phyloP scores from a whole-genome alignment of 2,329 filamentous ascomycete genomes.

The Colletotrichum melonis region DNA sequence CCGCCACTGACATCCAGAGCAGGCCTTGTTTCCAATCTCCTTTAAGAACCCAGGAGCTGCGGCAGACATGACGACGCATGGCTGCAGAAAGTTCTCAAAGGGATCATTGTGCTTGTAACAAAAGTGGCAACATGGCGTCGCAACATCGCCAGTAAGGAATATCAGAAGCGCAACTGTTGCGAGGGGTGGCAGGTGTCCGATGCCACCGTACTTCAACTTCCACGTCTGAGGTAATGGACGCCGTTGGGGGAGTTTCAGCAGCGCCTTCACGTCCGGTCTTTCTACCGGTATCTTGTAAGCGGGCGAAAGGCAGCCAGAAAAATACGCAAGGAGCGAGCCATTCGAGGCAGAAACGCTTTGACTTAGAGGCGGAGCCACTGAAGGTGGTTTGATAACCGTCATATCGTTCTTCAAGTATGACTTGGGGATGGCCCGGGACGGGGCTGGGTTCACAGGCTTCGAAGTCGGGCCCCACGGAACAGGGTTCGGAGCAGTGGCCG shows the following conservation, averaged over 20 bases:
- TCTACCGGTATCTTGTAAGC: slow-evolving; percentile 13
- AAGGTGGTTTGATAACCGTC: no score
- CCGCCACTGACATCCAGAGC: slow-evolving; percentile 47
- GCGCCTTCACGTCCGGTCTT: slow-evolving; percentile 23
- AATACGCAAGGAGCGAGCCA: not conserved
- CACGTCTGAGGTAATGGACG: slow-evolving; percentile 5
- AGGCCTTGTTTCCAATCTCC: slow-evolving; percentile 38
- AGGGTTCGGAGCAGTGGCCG: not conserved
- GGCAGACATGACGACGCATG: slow-evolving; percentile 43
- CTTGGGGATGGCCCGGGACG: no score
- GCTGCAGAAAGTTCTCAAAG: not conserved
- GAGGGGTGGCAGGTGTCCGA: not conserved
- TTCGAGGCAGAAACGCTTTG: no score
- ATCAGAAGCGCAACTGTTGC: slow-evolving; percentile 25
- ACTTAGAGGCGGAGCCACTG: no score
- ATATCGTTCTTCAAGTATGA: no score
- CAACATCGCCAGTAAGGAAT: slow-evolving; percentile 25
- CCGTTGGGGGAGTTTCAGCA: slow-evolving; percentile 17
- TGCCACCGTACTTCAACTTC: slow-evolving; percentile 5
- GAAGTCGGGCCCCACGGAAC: not conserved
- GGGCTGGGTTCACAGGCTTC: not conserved
- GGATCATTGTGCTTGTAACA: not conserved
- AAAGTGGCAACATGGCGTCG: not conserved
- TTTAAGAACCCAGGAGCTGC: slow-evolving; percentile 36
- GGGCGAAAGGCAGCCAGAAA: not conserved